Evolutionary conservation across 176 grass and related monocot species (phyloP).

Genomic region (Stipa capillata): DNA sequence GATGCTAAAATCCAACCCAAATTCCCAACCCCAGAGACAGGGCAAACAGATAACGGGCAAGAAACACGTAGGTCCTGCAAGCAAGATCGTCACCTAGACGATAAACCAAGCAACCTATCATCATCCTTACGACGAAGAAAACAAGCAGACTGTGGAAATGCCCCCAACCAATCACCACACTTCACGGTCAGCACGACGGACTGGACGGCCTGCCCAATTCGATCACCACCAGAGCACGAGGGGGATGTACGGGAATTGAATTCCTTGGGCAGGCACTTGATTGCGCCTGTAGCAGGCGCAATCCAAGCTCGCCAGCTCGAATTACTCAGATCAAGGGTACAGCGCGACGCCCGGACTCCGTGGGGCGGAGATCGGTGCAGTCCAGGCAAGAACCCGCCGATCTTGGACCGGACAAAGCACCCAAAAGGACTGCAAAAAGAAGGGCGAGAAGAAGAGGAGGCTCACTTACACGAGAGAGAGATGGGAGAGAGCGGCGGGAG

Average conservation of each 20-base stretch:
- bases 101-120: not conserved
- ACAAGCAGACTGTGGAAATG: not conserved
- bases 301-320: not conserved
- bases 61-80: not conserved
- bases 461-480: not conserved
- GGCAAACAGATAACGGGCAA: no score
- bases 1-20: not conserved
- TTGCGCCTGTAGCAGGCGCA: not conserved
- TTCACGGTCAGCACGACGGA: not conserved
- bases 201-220: no score
- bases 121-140: no score
- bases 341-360: not conserved
- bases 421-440: not conserved
- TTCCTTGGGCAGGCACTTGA: not conserved
- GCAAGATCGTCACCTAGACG: not conserved
- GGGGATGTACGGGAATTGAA: not conserved
- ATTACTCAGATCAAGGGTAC: conserved; percentile 12
- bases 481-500: no score
- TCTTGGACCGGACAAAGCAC: not conserved
- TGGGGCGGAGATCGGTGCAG: not conserved
- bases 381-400: not conserved
- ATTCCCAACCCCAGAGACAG: no score
- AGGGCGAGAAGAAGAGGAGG: not conserved
- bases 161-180: not conserved
- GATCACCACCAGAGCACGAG: not conserved